Base-by-base conservation (phyloP, 768 basidiomycete genomes). In the Russula abietina region DNA sequence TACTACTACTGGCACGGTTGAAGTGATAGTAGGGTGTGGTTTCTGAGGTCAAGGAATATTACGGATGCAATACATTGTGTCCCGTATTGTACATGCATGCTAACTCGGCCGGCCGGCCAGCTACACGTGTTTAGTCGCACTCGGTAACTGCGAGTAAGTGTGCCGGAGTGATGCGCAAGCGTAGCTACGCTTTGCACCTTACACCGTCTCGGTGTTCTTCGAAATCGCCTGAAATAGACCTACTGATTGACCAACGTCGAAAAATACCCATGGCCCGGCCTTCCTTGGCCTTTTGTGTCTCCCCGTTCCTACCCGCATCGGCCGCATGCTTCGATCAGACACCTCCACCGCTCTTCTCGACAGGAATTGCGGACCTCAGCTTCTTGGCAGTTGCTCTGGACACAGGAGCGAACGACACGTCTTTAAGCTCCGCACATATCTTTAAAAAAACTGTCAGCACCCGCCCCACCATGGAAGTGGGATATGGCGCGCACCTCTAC, bases 401-500 rank as follows among this genome's bases (percentile, higher is more conserved):
- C 55, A 64, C 70, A 39, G 75, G 79, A 62, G 74, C 75, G 80
- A 81, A 71, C 72, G 81, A 69, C 52, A 86, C 81, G 66, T 88
- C 88, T 72, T 85, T 89, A 64, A 91, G 73, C 59, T 81, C 83
- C 2, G 84, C 88, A 70, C 88, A 91, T 41, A 91, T 81, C 89
- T 91, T 91, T 17, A 19, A 8, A 65, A 12, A 43, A 22, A 61
- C 4, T 19, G 30, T 56, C 36, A 58, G 26, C 7, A 14, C 16
- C 16, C 28, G 38, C 48, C n/a, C 45, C 45, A 8, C 17, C 62
- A 61, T 41, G 57, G 16, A 39, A 11, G 17, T 1, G 11, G 8
- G 30, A 19, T 5, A 22, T 32, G 26, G 12, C 28, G 75, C 85
- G 16, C 66, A 91, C 91, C 83, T 95, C 92, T 54, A 94, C 78